These are phyloP conservation scores for Fomitopsis pulvina DNA, from an alignment of 768 basidiomycete species.

Conservation along the genomic window DNA sequence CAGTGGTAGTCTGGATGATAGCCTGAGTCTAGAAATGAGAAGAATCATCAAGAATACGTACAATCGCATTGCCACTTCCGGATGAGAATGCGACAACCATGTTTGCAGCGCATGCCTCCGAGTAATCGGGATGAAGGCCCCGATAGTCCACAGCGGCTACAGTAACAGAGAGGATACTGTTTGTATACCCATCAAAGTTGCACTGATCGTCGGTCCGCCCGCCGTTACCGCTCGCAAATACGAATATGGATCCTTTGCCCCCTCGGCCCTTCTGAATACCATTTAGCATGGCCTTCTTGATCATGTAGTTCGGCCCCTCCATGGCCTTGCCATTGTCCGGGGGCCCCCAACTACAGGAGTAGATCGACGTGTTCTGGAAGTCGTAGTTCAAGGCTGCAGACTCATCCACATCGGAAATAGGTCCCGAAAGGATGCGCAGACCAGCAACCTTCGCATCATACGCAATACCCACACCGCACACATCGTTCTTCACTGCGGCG, in stretches of 20 bases:
- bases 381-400: constrained; percentile 92
- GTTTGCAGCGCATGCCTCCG: constrained; percentile 96
- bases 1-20: constrained; percentile 76
- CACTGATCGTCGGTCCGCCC: constrained; percentile 90
- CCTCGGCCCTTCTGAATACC: constrained; percentile 85
- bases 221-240: constrained; percentile 97
- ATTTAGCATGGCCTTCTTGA: constrained; percentile 90
- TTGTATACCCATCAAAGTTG: constrained; percentile 99
- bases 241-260: constrained; percentile 90
- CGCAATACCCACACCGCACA: constrained; percentile 92
- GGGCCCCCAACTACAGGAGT: constrained; percentile 98
- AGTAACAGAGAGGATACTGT: constrained; percentile 93
- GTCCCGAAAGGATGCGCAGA: constrained; percentile 89
- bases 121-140: constrained; percentile 93
- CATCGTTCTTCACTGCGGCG: constrained; percentile 86
- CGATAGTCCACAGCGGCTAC: constrained; percentile 93
- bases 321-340: constrained; percentile 91
- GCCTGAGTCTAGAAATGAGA: constrained; percentile 9
- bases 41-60: constrained; percentile 28
- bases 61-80: constrained; percentile 89
- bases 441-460: constrained; percentile 90
- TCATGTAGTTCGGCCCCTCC: constrained; percentile 90
- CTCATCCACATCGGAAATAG: constrained; percentile 94
- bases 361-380: constrained; percentile 87
- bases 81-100: constrained; percentile 96